These are phyloP conservation scores for Evansstolkia leycettana DNA, from an alignment of 495 filamentous ascomycete genomes.

Conservation along the genomic window DNA sequence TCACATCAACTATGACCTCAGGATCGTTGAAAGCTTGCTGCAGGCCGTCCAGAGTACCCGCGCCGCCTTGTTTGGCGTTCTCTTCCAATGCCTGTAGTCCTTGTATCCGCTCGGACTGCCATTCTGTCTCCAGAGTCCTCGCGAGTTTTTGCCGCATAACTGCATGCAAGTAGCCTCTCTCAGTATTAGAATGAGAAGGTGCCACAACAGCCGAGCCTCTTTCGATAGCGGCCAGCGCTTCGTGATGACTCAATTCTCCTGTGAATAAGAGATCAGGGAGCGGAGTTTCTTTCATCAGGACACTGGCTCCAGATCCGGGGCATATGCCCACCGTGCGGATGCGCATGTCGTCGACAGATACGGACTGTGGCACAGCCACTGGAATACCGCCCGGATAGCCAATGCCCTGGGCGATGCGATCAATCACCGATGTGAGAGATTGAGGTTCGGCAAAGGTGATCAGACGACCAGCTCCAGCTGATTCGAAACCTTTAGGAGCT, in stretches of 20 bases:
- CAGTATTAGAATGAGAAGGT: constrained; percentile 85
- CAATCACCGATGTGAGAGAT: constrained; percentile 47
- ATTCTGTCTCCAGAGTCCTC: constrained; percentile 39
- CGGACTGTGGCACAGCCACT: constrained; percentile 53
- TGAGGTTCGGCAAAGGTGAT: constrained; percentile 49
- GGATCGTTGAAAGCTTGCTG: constrained; percentile 36
- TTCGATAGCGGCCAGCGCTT: constrained; percentile 76
- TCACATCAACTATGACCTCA: constrained; percentile 54
- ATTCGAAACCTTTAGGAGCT: constrained; percentile 43
- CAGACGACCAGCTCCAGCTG: constrained; percentile 66
- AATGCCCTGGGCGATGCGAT: constrained; percentile 45
- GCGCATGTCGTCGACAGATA: constrained; percentile 35
- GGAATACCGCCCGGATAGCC: constrained; percentile 54
- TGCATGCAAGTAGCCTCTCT: constrained; percentile 63
- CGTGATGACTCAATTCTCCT: constrained; percentile 87
- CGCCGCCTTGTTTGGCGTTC: constrained; percentile 12
- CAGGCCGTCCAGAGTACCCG: constrained; percentile 17
- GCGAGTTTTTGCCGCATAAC: constrained; percentile 57
- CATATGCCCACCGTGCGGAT: constrained; percentile 59
- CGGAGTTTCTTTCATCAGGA: constrained; percentile 49
- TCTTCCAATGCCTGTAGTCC: constrained; percentile 17
- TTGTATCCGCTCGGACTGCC: constrained; percentile 31
- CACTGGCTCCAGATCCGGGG: constrained; percentile 67
- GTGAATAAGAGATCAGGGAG: constrained; percentile 72
- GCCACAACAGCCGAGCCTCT: constrained; percentile 75